Conservation (phyloP, 2,329 filamentous ascomycete genomes). For the Waltergamsia citrina region DNA sequence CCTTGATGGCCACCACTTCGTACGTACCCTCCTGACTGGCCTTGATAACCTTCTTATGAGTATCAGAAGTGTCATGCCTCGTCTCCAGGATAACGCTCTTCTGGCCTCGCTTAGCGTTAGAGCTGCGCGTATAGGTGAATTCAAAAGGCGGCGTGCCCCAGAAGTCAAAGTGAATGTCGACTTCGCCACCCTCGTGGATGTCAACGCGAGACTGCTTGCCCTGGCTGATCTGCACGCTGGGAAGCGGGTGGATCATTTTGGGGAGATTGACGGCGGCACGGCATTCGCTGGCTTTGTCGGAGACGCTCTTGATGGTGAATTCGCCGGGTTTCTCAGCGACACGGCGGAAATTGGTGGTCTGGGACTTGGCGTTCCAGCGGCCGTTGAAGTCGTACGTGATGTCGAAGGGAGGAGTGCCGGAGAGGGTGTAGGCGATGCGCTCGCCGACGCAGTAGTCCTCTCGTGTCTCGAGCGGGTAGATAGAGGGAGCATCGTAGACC, state of each 20-base stretch:
- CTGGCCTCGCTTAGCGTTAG: slow-evolving; percentile 72
- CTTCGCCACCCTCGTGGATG: slow-evolving; percentile 93
- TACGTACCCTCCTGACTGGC: slow-evolving; percentile 94
- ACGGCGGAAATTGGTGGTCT: slow-evolving; percentile 79
- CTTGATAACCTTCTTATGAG: slow-evolving; percentile 70
- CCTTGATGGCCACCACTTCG: slow-evolving; percentile 93
- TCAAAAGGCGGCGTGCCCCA: slow-evolving; percentile 94
- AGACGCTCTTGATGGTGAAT: slow-evolving; percentile 78
- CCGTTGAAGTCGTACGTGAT: slow-evolving; percentile 87
- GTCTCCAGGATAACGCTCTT: slow-evolving; percentile 80
- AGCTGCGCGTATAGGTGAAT: slow-evolving; percentile 90
- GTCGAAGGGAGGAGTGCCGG: slow-evolving; percentile 85
- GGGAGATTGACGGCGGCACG: slow-evolving; percentile 68
- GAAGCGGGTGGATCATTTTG: slow-evolving; percentile 85
- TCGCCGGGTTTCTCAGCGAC: slow-evolving; percentile 85
- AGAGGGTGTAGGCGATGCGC: slow-evolving; percentile 82
- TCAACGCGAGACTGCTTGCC: slow-evolving; percentile 75
- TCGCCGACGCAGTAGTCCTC: slow-evolving; percentile 93
- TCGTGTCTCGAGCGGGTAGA: slow-evolving; percentile 76
- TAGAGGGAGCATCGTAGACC: slow-evolving; percentile 86
- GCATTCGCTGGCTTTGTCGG: slow-evolving; percentile 83
- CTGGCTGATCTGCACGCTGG: slow-evolving; percentile 81
- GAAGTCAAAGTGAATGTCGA: slow-evolving; percentile 91
- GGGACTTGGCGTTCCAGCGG: slow-evolving; percentile 68
- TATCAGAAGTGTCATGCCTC: slow-evolving; percentile 74